A percentile compares a stretch with the other conserved stretches of the same genome.
Evolutionary conservation across 164 flowering plant genomes (phyloP).

Genomic region (Dillenia suffruticosa): DNA sequence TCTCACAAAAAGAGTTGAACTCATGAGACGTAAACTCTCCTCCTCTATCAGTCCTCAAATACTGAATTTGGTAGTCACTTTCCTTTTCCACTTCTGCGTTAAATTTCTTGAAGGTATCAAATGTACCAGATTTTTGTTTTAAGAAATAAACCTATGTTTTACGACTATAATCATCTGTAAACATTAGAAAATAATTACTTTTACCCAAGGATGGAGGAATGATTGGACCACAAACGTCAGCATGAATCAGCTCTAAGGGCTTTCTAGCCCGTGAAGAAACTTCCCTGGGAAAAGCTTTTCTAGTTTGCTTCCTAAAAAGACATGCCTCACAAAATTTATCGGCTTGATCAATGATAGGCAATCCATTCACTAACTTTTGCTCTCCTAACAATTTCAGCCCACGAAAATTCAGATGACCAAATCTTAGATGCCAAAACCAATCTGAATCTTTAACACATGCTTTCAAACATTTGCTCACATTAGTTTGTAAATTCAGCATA

Average conservation of each 20-base stretch:
- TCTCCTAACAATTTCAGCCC: background rate
- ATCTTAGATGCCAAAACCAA: background rate
- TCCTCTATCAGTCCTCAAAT: constrained; percentile 2
- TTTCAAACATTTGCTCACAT: background rate
- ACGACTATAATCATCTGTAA: constrained; percentile 13
- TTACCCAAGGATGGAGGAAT: constrained; percentile 2
- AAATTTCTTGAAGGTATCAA: constrained; percentile 7
- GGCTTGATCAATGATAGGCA: background rate
- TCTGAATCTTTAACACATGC: background rate
- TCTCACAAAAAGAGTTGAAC: background rate
- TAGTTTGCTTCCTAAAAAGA: background rate
- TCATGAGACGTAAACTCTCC: background rate
- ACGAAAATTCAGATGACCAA: constrained; percentile 4
- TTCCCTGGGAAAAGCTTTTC: constrained; percentile 3
- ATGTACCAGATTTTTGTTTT: constrained; percentile 7
- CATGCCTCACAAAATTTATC: constrained; percentile 5
- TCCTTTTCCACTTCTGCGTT: constrained; percentile 6
- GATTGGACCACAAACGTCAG: constrained; percentile 13
- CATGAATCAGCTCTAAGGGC: constrained; percentile 1
- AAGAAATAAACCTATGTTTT: constrained; percentile 10
- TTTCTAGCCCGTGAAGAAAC: background rate
- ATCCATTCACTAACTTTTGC: background rate
- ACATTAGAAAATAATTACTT: constrained; percentile 4
- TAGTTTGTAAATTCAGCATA: background rate
- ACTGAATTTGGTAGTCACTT: constrained; percentile 1